Conservation (phyloP, 108 stramenopile species). For the Cyclotella baltica region DNA sequence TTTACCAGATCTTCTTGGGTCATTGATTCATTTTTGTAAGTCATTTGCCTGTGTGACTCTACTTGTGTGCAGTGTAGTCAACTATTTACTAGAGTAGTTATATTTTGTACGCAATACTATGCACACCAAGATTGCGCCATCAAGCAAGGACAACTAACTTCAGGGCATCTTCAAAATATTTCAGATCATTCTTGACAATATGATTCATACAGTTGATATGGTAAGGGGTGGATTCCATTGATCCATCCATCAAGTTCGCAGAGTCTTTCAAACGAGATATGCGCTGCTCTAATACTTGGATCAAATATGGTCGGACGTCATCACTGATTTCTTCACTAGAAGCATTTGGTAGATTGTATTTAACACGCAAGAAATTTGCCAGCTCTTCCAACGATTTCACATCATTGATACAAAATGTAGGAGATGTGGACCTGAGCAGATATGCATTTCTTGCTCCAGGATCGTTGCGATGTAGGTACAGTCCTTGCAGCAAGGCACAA, state of each 20-base stretch:
- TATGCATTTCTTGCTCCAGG: slow-evolving; percentile 26
- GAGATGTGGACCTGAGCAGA: slow-evolving; percentile 17
- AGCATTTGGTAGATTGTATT: slow-evolving; percentile 14
- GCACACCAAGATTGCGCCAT: too few relatives aligned
- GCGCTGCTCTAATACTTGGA: slow-evolving; percentile 25
- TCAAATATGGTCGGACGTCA: slow-evolving; percentile 27
- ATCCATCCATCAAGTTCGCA: background rate
- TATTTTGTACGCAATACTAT: too few relatives aligned
- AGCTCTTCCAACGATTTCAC: slow-evolving; percentile 28
- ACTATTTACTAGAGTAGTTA: too few relatives aligned
- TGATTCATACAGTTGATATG: background rate
- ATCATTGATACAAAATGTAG: slow-evolving; percentile 46
- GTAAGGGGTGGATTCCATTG: background rate
- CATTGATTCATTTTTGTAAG: too few relatives aligned
- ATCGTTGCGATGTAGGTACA: slow-evolving; percentile 27
- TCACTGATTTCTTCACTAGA: slow-evolving; percentile 11
- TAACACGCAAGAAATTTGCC: slow-evolving; percentile 27
- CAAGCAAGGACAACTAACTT: background rate
- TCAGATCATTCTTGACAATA: slow-evolving; percentile 1
- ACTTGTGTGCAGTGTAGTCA: too few relatives aligned
- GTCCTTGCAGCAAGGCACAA: slow-evolving; percentile 54
- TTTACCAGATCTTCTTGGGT: too few relatives aligned
- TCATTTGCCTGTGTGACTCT: too few relatives aligned
- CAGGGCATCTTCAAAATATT: slow-evolving; percentile 13
- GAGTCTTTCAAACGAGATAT: slow-evolving; percentile 42